Percentiles rank a stretch among this genome's conserved stretches.
Evolutionary conservation across 495 filamentous ascomycete species (phyloP).

Genomic region (Neurospora hispaniola): DNA sequence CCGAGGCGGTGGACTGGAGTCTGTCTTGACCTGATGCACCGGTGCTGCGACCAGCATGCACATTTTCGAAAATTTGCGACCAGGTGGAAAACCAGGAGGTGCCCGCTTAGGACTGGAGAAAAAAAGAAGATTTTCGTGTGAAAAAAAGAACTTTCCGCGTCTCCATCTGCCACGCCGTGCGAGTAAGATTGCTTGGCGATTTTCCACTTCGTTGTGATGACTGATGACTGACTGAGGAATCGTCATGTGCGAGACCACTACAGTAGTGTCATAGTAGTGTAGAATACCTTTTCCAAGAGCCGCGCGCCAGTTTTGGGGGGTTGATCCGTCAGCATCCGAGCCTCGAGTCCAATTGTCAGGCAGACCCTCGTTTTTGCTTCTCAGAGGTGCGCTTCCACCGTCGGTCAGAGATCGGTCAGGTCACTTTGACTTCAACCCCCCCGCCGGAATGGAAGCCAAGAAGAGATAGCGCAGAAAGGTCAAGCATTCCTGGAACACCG

Average conservation of each 20-base stretch:
- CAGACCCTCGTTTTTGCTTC: not conserved
- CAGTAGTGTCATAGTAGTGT: not conserved
- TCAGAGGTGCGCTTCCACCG: not conserved
- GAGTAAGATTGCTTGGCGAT: not conserved
- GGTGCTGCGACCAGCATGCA: not conserved
- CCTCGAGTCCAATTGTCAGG: not conserved
- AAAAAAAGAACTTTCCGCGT: not conserved
- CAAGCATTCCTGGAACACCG: not conserved
- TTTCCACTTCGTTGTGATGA: not conserved
- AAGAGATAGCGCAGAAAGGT: not conserved
- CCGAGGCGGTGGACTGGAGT: not conserved
- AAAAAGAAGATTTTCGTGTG: not conserved
- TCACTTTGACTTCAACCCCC: not conserved
- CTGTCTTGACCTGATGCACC: not conserved
- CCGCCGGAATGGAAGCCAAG: not conserved
- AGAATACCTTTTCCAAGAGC: not conserved
- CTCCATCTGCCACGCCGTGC: not conserved
- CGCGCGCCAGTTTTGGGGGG: not conserved
- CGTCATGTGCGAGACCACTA: not conserved
- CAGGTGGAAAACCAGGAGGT: not conserved
- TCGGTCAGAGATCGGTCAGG: not conserved
- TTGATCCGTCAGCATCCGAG: not conserved
- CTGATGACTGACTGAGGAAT: not conserved
- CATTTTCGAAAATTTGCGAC: not conserved
- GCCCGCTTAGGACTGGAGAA: not conserved